phyloP scores from a whole-genome alignment of 371 early-diverging fungal genomes.

The Ordospora pajunii region DNA sequence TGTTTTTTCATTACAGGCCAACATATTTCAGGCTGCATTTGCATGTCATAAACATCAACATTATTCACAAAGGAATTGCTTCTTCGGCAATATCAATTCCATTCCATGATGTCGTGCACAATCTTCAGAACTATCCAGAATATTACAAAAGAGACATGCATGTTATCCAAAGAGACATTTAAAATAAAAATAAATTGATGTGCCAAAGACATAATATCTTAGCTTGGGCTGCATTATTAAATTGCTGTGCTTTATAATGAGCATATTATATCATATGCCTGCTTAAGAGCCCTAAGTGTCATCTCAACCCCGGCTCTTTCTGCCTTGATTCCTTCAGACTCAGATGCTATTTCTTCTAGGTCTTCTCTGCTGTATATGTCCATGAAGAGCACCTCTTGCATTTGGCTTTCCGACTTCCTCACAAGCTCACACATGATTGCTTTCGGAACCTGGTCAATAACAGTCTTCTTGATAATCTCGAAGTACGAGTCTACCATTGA shows the following conservation, averaged over 20 bases:
- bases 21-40: conserved; percentile 44
- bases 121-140: conserved; percentile 29
- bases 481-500: conserved; percentile 84
- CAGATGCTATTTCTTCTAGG: conserved; percentile 76
- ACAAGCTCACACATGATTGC: conserved; percentile 94
- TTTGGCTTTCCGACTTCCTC: conserved; percentile 71
- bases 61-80: neutral
- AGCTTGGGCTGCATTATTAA: neutral
- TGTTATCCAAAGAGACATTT: neutral
- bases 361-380: conserved; percentile 86
- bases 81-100: conserved; percentile 25
- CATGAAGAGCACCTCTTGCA: conserved; percentile 81
- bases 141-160: conserved; percentile 48
- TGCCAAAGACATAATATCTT: neutral
- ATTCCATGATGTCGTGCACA: conserved; percentile 49
- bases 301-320: conserved; percentile 63
- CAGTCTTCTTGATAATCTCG: conserved; percentile 87
- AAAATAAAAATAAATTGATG: neutral
- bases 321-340: conserved; percentile 76
- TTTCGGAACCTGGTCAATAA: conserved; percentile 92
- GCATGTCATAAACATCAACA: conserved; percentile 46
- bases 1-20: conserved; percentile 53
- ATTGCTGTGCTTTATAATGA: neutral
- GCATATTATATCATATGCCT: conserved; percentile 60
- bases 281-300: conserved; percentile 67